Percentiles rank a stretch among this genome's conserved stretches.
phyloP scores from a whole-genome alignment of 176 grass and related monocot genomes.

The Oryza meridionalis region DNA sequence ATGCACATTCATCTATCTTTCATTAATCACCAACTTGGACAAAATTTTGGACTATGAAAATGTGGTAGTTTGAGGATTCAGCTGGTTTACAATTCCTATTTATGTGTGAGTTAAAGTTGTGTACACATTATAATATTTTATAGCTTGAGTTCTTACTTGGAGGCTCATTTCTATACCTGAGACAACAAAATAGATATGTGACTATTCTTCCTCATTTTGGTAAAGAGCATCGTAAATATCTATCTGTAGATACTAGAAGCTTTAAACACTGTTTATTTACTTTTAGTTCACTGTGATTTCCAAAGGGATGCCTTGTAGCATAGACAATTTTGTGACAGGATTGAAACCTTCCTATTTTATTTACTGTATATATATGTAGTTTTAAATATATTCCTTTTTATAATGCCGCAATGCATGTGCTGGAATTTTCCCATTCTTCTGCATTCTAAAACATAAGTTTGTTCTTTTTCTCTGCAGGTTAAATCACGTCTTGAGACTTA shows the following conservation, averaged over 20 bases:
- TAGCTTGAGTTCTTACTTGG: not conserved
- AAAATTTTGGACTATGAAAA: not conserved
- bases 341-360: conserved; percentile 25
- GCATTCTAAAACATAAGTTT: not conserved
- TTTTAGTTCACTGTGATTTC: not conserved
- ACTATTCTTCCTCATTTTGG: not conserved
- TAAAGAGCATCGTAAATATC: not conserved
- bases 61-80: not conserved
- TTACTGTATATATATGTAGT: not conserved
- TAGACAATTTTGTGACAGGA: not conserved
- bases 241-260: not conserved
- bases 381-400: not conserved
- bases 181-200: not conserved
- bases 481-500: conserved; percentile 82
- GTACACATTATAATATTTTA: not conserved
- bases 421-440: not conserved
- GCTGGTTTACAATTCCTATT: conserved; percentile 3
- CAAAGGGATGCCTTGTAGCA: not conserved
- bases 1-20: not conserved
- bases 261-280: not conserved
- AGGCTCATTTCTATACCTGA: not conserved
- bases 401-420: not conserved
- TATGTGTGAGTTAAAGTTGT: not conserved
- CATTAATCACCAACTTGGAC: not conserved
- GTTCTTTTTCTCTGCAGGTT: conserved; percentile 55